Base-by-base conservation (phyloP, 768 basidiomycete genomes). In the Clathrus columnatus region DNA sequence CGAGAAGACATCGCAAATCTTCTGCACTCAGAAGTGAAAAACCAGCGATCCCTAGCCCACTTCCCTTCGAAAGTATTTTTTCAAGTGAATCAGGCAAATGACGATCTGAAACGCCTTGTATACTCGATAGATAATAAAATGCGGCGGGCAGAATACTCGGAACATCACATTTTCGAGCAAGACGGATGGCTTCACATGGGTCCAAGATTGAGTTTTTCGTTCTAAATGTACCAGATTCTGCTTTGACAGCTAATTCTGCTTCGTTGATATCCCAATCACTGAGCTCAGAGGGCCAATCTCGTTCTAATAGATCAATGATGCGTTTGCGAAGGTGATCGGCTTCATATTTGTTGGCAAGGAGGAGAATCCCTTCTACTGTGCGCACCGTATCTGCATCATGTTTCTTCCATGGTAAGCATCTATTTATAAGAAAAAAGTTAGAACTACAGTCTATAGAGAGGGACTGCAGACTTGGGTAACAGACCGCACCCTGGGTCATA, bases 251-350 rank as follows among this genome's bases (percentile, higher is more conserved):
- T 32, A 41, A 5, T 41, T 52, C 51, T 14, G 14, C 28, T 30
- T 50, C 49, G 28, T 50, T 50, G 2, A 26, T 21, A 63, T 90
- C 87, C 87, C 87, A 90, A 17, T 74, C 83, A 1, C 66, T 65
- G 21, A 89, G 79, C 1, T 82, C 81, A 4, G 75, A 63, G 0
- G 87, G 87, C 82, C 84, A 90, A 65, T 87, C 84, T 21, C n/a
- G 4, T 16, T 21, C 18, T 7, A 61, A 36, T 36, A 51, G 51
- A n/a, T 32, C 7, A 23, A 57, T 47, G n/a, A 61, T 60, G 5
- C 41, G 42, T 6, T 45, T 23, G 2, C 59, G 50, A n/a, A 61
- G 42, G 27, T 30, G 26, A 6, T 49, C 27, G 8, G 57, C 32
- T 36, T 57, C 18, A 49, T 61, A 61, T 47, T 61, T 61, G n/a